phyloP scores from a whole-genome alignment of 192 early-diverging fungal species.

The Coemansia sp. region DNA sequence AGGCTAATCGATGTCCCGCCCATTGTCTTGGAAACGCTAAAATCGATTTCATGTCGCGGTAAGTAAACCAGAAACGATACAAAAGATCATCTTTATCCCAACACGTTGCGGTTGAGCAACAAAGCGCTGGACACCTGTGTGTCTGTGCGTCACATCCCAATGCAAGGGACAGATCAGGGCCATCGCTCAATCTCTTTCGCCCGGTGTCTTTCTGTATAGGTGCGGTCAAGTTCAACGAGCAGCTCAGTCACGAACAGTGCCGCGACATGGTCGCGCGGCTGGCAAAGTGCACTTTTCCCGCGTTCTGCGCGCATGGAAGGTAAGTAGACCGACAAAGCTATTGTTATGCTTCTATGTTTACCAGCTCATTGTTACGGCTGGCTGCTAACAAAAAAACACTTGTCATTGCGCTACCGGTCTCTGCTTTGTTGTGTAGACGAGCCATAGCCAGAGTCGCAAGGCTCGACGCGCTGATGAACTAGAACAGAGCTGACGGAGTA shows the following conservation, averaged over 20 bases:
- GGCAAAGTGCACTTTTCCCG: constrained; percentile 35
- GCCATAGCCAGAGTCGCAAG: constrained; percentile 21
- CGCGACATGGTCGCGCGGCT: constrained; percentile 23
- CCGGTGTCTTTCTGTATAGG: constrained; percentile 9
- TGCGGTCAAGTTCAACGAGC: constrained; percentile 47
- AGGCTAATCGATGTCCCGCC: constrained; percentile 24
- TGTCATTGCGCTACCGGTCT: no score
- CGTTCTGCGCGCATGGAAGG: constrained; percentile 52
- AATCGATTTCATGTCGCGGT: constrained; percentile 40
- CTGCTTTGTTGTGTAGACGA: constrained; percentile 17
- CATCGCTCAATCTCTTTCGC: background rate
- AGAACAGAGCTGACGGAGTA: background rate
- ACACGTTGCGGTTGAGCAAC: background rate
- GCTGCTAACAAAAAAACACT: no score
- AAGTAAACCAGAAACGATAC: background rate
- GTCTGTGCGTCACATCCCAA: background rate
- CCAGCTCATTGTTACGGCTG: no score
- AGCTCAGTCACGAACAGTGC: constrained; percentile 22
- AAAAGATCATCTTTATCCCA: background rate
- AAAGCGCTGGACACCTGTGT: background rate
- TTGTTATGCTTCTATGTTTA: background rate
- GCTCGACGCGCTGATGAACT: constrained; percentile 6
- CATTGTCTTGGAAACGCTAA: constrained; percentile 30
- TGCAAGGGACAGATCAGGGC: no score
- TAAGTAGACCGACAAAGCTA: background rate